Evolutionary conservation across 129 eudicot species (phyloP).

Genomic region (Smallanthus sonchifolius): DNA sequence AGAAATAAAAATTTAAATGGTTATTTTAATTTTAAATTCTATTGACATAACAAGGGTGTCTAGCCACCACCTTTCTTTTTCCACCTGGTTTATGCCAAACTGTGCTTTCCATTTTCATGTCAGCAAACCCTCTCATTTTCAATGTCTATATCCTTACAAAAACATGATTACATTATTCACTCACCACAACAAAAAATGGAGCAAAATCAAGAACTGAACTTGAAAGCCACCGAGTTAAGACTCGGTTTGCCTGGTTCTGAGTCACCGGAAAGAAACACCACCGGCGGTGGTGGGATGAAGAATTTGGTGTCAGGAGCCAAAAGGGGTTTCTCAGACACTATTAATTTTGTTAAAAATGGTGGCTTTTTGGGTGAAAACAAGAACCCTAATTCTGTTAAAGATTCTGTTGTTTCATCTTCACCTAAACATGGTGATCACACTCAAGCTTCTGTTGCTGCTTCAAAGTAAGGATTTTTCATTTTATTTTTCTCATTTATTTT

Average conservation of each 20-base stretch:
- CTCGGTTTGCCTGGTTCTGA: conserved; percentile 88
- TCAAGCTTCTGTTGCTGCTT: conserved; percentile 18
- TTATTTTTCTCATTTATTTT: not conserved
- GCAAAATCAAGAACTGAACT: conserved; percentile 39
- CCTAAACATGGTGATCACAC: not conserved
- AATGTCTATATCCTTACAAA: conserved; percentile 23
- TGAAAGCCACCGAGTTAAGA: conserved; percentile 79
- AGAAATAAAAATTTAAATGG: too few species aligned
- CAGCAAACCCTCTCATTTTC: conserved; percentile 19
- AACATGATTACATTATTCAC: not conserved
- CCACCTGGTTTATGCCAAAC: conserved; percentile 22
- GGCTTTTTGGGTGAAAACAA: conserved; percentile 37
- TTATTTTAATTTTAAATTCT: not conserved
- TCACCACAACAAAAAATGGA: conserved; percentile 21
- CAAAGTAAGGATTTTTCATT: conserved; percentile 50
- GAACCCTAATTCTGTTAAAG: conserved; percentile 26
- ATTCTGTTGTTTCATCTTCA: not conserved
- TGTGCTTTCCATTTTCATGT: conserved; percentile 29
- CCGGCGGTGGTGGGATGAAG: conserved; percentile 1
- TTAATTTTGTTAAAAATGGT: conserved; percentile 33
- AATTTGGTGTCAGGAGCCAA: conserved; percentile 52
- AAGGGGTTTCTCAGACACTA: conserved; percentile 54
- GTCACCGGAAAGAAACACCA: conserved; percentile 46
- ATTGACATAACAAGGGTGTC: not conserved
- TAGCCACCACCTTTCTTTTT: not conserved